A percentile compares a stretch with the other conserved stretches of the same genome.
Evolutionary conservation across 805 yeast species (phyloP).

Genomic region (Naumovozyma castellii): DNA sequence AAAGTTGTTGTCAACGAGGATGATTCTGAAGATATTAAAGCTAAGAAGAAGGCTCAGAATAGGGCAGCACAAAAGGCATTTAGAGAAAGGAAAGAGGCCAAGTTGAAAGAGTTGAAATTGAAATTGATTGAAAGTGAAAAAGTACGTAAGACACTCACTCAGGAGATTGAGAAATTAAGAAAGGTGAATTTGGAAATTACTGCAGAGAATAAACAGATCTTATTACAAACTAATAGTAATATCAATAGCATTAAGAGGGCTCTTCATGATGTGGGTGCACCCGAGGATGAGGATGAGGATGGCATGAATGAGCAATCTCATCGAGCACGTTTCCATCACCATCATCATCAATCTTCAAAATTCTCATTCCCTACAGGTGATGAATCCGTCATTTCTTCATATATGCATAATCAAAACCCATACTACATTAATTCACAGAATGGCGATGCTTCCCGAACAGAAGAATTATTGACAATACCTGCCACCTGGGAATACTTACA

Average conservation of each 20-base stretch:
- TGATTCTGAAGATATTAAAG: conserved; percentile 33
- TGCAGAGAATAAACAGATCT: conserved; percentile 55
- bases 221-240: conserved; percentile 22
- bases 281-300: not conserved
- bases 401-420: not conserved
- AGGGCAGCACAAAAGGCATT: conserved; percentile 83
- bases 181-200: conserved; percentile 47
- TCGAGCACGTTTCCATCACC: too few species aligned
- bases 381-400: conserved; percentile 3
- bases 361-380: conserved; percentile 27
- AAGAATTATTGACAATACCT: conserved; percentile 53
- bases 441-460: conserved; percentile 18
- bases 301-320: not conserved
- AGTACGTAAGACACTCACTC: conserved; percentile 39
- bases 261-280: too few species aligned
- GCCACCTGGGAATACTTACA: conserved; percentile 79
- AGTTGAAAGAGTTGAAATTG: conserved; percentile 54
- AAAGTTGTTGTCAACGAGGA: not conserved
- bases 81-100: conserved; percentile 69
- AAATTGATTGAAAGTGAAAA: conserved; percentile 50
- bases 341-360: conserved; percentile 2
- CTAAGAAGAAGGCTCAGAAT: conserved; percentile 66
- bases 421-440: not conserved
- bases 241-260: not conserved
- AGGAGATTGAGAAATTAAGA: conserved; percentile 42